Base-by-base conservation (phyloP, 2,329 filamentous ascomycete species). In the Escovopsis sp. region DNA sequence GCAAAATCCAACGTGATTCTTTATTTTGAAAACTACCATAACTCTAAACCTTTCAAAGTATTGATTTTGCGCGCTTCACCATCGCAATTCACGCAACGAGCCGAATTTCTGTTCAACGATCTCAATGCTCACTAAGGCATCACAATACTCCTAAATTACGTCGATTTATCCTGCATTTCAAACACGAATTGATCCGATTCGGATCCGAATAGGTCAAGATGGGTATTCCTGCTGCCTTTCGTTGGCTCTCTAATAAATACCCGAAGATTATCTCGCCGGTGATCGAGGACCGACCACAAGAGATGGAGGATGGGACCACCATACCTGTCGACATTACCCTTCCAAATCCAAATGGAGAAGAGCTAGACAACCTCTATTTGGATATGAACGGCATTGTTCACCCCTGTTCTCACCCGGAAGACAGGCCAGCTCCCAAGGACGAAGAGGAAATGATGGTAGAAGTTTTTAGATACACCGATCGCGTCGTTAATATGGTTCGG, bases 331-430 rank as follows among this genome's bases (percentile, higher is more conserved):
- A 98, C 59, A 80, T 77, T 10, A 87, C 82, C 6, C 70, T 76
- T 34, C 79, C 85, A 6, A 98, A 98, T 57, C 93, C 93, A 3
- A 98, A 98, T 64, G 87, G 87, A 59, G 89, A 96, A 65, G 91
- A 98, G 62, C 85, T 94, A 56, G 89, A 98, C 66, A 98, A 98
- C 56, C 70, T 98, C 6, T 98, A 98, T 58, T 76, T 98, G 49
- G 91, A 98, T 57, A 96, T 98, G 89, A 98, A 98, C 63, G 93
- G 91, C 59, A 98, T 98, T 51, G 91, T 98, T 33, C 91, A 98
- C 68, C 93, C 93, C 30, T 98, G 91, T 66, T 94, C 89, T 38
- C 91, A 98, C 65, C 91, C 91, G 1, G 91, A 98, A 61, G 89
- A 96, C 56, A 78, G 79, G 48, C 87, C 91, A 2, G 78, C 91